Evolutionary conservation across 2,329 filamentous ascomycete species (phyloP), one percentile per base, ranked within the genome.

Genomic region (Leptographium lundbergii): DNA sequence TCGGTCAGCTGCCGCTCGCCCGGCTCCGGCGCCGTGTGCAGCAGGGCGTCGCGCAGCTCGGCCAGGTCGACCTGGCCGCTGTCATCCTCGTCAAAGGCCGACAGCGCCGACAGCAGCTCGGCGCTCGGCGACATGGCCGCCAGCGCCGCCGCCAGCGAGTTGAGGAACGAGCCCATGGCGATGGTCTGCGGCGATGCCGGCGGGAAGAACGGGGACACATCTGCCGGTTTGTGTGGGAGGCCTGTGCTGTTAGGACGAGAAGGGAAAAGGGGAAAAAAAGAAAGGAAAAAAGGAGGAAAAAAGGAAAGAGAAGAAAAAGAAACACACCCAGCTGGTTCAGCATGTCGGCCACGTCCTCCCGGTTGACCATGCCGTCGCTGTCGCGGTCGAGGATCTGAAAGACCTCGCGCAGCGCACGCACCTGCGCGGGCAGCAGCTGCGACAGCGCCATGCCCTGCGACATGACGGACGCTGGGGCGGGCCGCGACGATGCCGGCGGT

Each of bases 11-110:
- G 72, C 47, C 75, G 76, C 69, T 83, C 80, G 22, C 88, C 89
- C 0, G 81, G 78, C 65, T 95, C 90, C 0, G 90, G 89, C 0
- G 85, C 84, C 0, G 91, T 96, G 64, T 91, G 82, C 48, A 96
- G 73, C 52, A 99, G 71, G 0, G 92, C 90, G 65, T 94, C 89
- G 53, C 88, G 84, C 62, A 99, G 73, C 71, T 96, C 90, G 0
- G 75, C 80, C 24, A 95, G 74, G 68, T 97, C 91, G 47, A 97
- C 84, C 71, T 96, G 91, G 3, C 94, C 94, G 66, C 88, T 94
- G 69, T 99, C 94, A 63, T 95, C 91, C 62, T 95, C 89, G 68
- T 99, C 94, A 69, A 97, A 97, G 0, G 94, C 94, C 2, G 90
- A 90, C 65, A 99, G 92, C 0, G 94, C 94, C 1, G 91, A 92